Conservation (phyloP, 768 basidiomycete genomes). For the Pleurotus djamor region DNA sequence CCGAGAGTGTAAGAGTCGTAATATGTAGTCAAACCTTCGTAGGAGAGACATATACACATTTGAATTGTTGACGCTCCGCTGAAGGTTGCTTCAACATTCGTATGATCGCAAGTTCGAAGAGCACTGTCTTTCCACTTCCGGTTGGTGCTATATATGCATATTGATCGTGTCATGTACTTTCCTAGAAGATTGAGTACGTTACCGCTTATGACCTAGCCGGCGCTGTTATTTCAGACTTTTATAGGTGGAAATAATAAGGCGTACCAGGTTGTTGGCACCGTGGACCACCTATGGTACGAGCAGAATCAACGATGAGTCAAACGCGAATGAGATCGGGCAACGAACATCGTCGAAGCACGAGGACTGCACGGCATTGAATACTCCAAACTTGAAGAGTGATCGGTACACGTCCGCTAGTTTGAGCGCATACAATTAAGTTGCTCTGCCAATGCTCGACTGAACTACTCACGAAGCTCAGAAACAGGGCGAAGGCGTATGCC, state of each 20-base stretch:
- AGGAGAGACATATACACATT: slow-evolving; percentile 91
- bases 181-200: slow-evolving; percentile 3
- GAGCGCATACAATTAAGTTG: slow-evolving; percentile 8
- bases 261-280: slow-evolving; percentile 65
- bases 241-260: no score
- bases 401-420: slow-evolving; percentile 78
- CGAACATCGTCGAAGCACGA: slow-evolving; percentile 75
- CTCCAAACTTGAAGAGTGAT: slow-evolving; percentile 80
- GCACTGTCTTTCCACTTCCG: slow-evolving; percentile 92
- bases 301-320: no score
- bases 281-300: slow-evolving; percentile 62
- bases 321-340: slow-evolving; percentile 4
- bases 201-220: slow-evolving; percentile 72
- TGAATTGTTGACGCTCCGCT: slow-evolving; percentile 33
- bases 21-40: slow-evolving; percentile 60
- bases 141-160: slow-evolving; percentile 71
- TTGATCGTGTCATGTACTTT: not conserved
- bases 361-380: slow-evolving; percentile 92
- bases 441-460: not conserved
- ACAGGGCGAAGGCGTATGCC: slow-evolving; percentile 63
- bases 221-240: no score
- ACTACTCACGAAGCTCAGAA: slow-evolving; percentile 63
- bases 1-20: no score
- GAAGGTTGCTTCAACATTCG: slow-evolving; percentile 54
- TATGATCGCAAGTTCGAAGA: slow-evolving; percentile 92